Evolutionary conservation across 1,284 basidiomycete species (phyloP).

Genomic region (Apiotrichum brassicae): DNA sequence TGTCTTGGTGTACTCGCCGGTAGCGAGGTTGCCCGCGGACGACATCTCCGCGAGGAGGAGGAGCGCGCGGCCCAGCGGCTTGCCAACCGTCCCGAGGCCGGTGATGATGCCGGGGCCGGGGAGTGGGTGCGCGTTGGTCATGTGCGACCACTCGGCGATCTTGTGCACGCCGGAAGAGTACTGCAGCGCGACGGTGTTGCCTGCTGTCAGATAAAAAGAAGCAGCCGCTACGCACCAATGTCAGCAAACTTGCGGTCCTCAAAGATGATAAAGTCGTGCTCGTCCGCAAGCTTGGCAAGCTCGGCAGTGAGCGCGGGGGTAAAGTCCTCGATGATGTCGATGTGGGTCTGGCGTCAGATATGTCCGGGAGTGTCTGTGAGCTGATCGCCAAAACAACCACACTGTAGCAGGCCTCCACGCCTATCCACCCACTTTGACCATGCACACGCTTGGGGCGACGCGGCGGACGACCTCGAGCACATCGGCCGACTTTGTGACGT

Average conservation of each 20-base stretch:
- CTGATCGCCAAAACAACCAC: background rate
- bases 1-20: slow-evolving; percentile 73
- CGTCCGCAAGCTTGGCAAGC: slow-evolving; percentile 64
- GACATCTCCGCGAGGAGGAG: slow-evolving; percentile 97
- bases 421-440: slow-evolving; percentile 74
- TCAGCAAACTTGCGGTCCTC: slow-evolving; percentile 99
- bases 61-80: slow-evolving; percentile 76
- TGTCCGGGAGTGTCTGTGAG: too few species aligned
- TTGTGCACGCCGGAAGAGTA: slow-evolving; percentile 90
- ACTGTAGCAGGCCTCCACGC: background rate
- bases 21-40: slow-evolving; percentile 77
- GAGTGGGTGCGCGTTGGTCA: slow-evolving; percentile 93
- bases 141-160: slow-evolving; percentile 92
- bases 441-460: slow-evolving; percentile 82
- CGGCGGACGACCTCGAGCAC: slow-evolving; percentile 80
- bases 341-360: slow-evolving; percentile 68
- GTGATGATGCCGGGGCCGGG: slow-evolving; percentile 89
- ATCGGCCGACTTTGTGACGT: slow-evolving; percentile 75
- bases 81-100: slow-evolving; percentile 78
- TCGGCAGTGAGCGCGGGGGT: slow-evolving; percentile 64
- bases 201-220: slow-evolving; percentile 48
- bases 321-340: slow-evolving; percentile 94
- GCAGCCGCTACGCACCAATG: slow-evolving; percentile 62
- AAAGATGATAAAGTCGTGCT: slow-evolving; percentile 94
- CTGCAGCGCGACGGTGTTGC: slow-evolving; percentile 92